Conservation (phyloP, 768 basidiomycete species). For the Cantharellus anzutake region DNA sequence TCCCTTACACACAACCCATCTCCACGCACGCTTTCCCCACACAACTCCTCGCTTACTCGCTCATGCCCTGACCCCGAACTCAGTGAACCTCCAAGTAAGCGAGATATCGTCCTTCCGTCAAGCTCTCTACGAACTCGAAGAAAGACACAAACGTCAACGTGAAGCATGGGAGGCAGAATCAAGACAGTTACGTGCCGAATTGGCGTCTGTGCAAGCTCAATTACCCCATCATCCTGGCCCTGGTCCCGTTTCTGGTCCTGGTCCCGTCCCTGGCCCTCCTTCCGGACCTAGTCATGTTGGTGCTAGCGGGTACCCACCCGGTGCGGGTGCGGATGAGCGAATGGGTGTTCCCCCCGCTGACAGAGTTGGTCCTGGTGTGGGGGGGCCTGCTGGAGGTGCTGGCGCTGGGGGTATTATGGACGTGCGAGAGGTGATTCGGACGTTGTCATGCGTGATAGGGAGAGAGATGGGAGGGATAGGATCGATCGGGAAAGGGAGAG, state of each 20-base stretch:
- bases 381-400: conserved; percentile 16
- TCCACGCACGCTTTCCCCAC: conserved; percentile 3
- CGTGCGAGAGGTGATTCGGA: conserved; percentile 16
- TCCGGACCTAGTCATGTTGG: conserved; percentile 17
- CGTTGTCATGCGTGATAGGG: conserved; percentile 10
- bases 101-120: conserved; percentile 83
- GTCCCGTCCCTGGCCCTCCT: conserved; percentile 14
- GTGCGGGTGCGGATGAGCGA: conserved; percentile 13
- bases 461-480: too few relatives aligned
- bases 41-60: too few relatives aligned
- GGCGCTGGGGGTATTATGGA: conserved; percentile 19
- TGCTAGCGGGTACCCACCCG: conserved; percentile 10
- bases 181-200: conserved; percentile 45
- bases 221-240: conserved; percentile 8
- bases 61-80: not conserved
- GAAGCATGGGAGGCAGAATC: conserved; percentile 80
- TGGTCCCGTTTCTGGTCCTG: conserved; percentile 13
- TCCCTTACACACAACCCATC: too few relatives aligned
- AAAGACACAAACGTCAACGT: conserved; percentile 69
- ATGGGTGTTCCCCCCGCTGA: conserved; percentile 10
- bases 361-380: conserved; percentile 10
- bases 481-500: conserved; percentile 10
- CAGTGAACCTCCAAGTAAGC: conserved; percentile 67
- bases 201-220: conserved; percentile 18
- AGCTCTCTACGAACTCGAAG: conserved; percentile 80